These are phyloP conservation scores for Heliamphora pulchella DNA, from an alignment of 179 eudicot genomes.

Conservation along the genomic window DNA sequence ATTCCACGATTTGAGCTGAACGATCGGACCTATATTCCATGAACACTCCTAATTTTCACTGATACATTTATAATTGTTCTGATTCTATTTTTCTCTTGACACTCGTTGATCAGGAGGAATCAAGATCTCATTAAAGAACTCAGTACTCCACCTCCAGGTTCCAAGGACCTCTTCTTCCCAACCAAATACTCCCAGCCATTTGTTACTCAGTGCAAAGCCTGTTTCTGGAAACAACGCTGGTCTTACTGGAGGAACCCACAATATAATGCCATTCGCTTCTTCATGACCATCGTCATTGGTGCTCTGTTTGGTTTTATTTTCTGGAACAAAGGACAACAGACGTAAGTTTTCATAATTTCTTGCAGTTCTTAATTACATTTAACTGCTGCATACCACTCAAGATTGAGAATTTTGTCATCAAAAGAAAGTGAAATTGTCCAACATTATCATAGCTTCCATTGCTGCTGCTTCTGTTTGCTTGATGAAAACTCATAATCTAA, in stretches of 20 bases:
- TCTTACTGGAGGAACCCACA: conserved; percentile 73
- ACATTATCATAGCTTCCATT: background rate
- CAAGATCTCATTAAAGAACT: conserved; percentile 54
- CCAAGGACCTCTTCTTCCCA: conserved; percentile 48
- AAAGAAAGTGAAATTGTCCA: background rate
- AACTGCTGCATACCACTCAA: background rate
- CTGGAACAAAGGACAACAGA: conserved; percentile 45
- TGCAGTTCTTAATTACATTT: background rate
- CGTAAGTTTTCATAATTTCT: conserved; percentile 33
- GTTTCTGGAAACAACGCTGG: conserved; percentile 74
- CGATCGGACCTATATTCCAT: no score
- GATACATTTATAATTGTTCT: no score
- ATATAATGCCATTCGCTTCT: conserved; percentile 46
- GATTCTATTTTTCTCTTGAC: background rate
- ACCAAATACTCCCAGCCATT: conserved; percentile 52
- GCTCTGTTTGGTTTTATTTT: conserved; percentile 51
- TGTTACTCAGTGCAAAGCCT: conserved; percentile 57
- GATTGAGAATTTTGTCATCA: background rate
- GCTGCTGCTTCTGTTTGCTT: background rate
- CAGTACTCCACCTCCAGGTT: conserved; percentile 40
- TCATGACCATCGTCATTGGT: conserved; percentile 47
- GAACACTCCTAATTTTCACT: no score
- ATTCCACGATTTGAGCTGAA: no score
- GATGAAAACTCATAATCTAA: background rate
- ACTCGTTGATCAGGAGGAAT: conserved; percentile 37